Evolutionary conservation across 108 stramenopile species (phyloP), one percentile per base, ranked within the genome.

Genomic region (Conticribra weissflogii): DNA sequence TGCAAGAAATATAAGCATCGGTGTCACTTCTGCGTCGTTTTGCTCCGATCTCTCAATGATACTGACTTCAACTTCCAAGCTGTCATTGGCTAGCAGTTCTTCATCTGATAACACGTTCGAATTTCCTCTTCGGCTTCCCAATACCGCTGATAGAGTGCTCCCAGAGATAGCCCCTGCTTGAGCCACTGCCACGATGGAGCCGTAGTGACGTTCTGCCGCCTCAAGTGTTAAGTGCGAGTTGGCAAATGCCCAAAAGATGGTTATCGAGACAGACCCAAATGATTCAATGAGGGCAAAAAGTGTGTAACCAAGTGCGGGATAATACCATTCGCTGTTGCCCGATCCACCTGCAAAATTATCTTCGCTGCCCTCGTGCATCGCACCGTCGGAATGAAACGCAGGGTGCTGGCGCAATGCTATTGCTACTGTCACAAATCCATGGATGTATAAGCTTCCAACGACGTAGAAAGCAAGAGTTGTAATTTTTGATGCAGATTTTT

Each of bases 221-320:
- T 88, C 79, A 50, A 97, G 60, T 32, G 92, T 88, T 31, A 96
- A 68, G 19, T 89, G 91, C 15, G 96, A 90, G 68, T 98, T 98
- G 53, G 92, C 86, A 74, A 89, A 97, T 58, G 95, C 90, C 98
- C 98, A 98, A 82, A 97, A 98, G 27, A 86, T 81, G 7, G 96
- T 92, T 54, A 98, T 96, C 7, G 93, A 82, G 9, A 98, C 74
- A 5, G 96, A 97, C 5, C 98, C 98, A 81, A 88, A 98, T 8
- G 96, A 96, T 76, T 98, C 98, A 17, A 98, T 89, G 3, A 90
- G 84, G 2, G 94, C 84, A 82, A 92, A 97, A 5, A 89, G 57
- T 29, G 85, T 59, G 82, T 96, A 97, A 8, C 95, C 98, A 32
- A 98, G 50, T 8, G 95, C 36, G 16, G 94, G 83, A 76, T 83